Base-by-base conservation (phyloP, 2,329 filamentous ascomycete species). In the Bipolaris cookei region DNA sequence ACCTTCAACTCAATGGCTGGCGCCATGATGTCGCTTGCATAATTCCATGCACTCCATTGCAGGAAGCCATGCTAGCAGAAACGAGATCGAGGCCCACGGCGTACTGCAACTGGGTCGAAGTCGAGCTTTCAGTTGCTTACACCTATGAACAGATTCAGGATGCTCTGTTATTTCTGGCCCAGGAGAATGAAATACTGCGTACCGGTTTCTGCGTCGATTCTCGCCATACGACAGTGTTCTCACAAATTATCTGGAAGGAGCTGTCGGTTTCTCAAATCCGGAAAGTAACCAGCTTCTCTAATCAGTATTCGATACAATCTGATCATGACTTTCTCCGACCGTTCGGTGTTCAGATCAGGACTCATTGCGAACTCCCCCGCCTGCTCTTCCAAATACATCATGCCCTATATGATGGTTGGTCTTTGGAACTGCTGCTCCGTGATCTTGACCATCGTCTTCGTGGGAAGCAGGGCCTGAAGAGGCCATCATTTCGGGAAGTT, bases 361-460 rank as follows among this genome's bases (percentile, higher is more conserved):
- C 58, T 14, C 48, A 30, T 11, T 65, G 11, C 46, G 62, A 50
- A 30, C 49, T 6, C 16, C 63, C 16, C 47, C 69, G 4, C 54
- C 61, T 45, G 30, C 64, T 78, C 3, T 73, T 91, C 42, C 81
- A 88, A 11, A 79, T 96, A 0, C 92, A 96, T 70, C 93, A 97
- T 75, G 87, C 91, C 0, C 73, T 96, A 1, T 97, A 96, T 69
- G 93, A 97, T 74, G 93, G 92, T n/a, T 97, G 93, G 93, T 93
- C 92, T 0, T 83, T 92, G 69, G 90, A 97, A 49, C 79, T 94
- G 28, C 76, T 96, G 0, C 70, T 91, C 13, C 78, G 83, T 23
- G 91, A 97, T 71, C 77, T 96, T 4, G 80, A 83, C 3, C 68
- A 67, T 0, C 63, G 89, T 1, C 67, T 90, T 69, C 56, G 63